phyloP scores from a whole-genome alignment of 139 green algal genomes.

The Pseudopediastrum boryanum region DNA sequence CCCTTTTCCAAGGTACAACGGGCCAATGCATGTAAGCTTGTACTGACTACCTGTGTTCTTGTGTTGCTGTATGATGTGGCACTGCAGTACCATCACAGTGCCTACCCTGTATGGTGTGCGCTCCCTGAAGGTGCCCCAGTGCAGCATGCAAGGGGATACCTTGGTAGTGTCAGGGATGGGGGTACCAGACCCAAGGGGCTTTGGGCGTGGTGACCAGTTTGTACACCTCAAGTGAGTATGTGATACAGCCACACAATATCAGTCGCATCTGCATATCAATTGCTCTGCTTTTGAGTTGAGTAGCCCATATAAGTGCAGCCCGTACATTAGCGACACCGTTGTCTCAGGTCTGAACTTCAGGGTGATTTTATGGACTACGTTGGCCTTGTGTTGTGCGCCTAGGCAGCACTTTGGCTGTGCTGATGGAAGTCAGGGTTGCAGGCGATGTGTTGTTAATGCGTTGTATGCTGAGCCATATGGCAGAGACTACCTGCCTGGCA shows the following conservation, averaged over 20 bases:
- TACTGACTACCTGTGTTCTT: too few relatives aligned
- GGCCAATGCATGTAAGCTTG: too few relatives aligned
- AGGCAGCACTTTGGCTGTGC: too few relatives aligned
- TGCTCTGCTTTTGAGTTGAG: background rate
- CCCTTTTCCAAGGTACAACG: too few relatives aligned
- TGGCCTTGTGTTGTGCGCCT: too few relatives aligned
- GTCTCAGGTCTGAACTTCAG: background rate
- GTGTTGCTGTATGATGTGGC: background rate
- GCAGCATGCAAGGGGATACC: conserved; percentile 62
- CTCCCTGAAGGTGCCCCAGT: conserved; percentile 54
- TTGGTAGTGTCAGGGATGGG: conserved; percentile 68
- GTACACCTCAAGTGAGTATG: conserved; percentile 43
- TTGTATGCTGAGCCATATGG: too few relatives aligned
- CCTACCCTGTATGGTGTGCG: conserved; percentile 63
- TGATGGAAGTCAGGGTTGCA: too few relatives aligned
- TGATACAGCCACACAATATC: too few relatives aligned
- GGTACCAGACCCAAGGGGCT: conserved; percentile 36
- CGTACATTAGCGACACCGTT: background rate
- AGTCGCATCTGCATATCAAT: background rate
- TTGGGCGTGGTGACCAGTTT: conserved; percentile 61
- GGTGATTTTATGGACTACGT: background rate
- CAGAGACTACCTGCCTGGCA: too few relatives aligned
- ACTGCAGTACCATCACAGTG: conserved; percentile 54
- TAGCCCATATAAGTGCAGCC: background rate
- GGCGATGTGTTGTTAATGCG: too few relatives aligned